Evolutionary conservation across 768 basidiomycete genomes (phyloP).

Genomic region (Tephrocybe rancida): DNA sequence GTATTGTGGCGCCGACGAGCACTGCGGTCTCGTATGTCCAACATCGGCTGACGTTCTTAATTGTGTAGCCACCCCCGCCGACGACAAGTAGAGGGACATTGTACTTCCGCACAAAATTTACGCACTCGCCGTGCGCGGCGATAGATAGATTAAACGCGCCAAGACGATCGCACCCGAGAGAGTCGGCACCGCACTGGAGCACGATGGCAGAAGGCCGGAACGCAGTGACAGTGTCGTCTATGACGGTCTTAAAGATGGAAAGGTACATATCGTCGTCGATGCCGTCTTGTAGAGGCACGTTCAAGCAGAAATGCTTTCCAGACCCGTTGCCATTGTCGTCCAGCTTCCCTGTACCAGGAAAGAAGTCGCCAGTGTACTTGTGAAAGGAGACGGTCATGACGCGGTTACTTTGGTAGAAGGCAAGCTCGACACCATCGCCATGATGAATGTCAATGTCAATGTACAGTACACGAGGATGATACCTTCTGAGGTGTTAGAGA

Average conservation of each 20-base stretch:
- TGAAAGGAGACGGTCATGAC: constrained; percentile 99
- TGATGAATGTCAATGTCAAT: constrained; percentile 99
- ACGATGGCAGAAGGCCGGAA: constrained; percentile 92
- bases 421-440: constrained; percentile 97
- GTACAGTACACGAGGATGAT: constrained; percentile 92
- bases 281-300: constrained; percentile 94
- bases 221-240: constrained; percentile 89
- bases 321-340: constrained; percentile 88
- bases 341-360: constrained; percentile 95
- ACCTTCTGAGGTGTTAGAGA: constrained; percentile 44
- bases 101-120: constrained; percentile 94
- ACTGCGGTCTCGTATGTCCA: constrained; percentile 99
- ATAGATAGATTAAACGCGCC: constrained; percentile 98
- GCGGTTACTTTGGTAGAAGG: constrained; percentile 97
- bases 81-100: constrained; percentile 88
- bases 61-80: constrained; percentile 96
- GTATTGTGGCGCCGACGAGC: constrained; percentile 79
- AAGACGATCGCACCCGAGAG: constrained; percentile 90
- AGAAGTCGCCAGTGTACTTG: constrained; percentile 98
- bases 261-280: constrained; percentile 98
- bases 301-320: constrained; percentile 94
- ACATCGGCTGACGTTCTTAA: constrained; percentile 96
- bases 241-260: constrained; percentile 92
- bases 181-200: constrained; percentile 96
- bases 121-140: constrained; percentile 97